Base-by-base conservation (phyloP, 331 rosid species). In the Malus hybrid region DNA sequence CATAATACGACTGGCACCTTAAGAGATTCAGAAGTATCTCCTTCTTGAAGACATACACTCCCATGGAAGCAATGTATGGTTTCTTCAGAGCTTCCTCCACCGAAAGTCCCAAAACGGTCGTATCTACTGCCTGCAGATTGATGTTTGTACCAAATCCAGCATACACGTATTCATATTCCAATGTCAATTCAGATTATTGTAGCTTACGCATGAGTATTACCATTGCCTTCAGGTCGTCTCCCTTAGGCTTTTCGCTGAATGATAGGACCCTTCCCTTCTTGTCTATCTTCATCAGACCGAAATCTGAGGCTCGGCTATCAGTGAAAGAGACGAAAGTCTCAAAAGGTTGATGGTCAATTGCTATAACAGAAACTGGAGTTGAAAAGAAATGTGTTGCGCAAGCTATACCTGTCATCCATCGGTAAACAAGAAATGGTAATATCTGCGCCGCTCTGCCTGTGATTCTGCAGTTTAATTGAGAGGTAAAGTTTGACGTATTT, bases 61-160 rank as follows among this genome's bases (percentile, higher is more conserved):
- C 97, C 99, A 94, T 91, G 78, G 99, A 94, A 80, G 97, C 99
- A 84, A 94, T 94, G 83, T 94, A 94, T 48, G 97, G 97, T 66
- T 94, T 94, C 91, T 85, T 89, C 66, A 75, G 63, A 68, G 96
- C 96, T 71, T 91, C 97, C 18, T 91, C 97, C 83, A 57, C 78
- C 0, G 96, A 78, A 75, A 94, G 96, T 66, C 97, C 99, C 73
- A 94, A 83, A 72, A 84, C 84, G n/a, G 88, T 87, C 63, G 91
- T 87, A 74, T 87, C 91, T 65, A 87, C 87, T 65, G 74, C 81
- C 91, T 57, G 63, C n/a, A 52, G 57, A 52, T 52, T 84, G 57
- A 50, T 62, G 34, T n/a, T 66, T 56, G 58, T 44, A 63, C 13
- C 50, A 28, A 65, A 72, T 36, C 68, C 44, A 74, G 66, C 76